Base-by-base conservation (phyloP, 306 rosid species). In the Vicia villosa region DNA sequence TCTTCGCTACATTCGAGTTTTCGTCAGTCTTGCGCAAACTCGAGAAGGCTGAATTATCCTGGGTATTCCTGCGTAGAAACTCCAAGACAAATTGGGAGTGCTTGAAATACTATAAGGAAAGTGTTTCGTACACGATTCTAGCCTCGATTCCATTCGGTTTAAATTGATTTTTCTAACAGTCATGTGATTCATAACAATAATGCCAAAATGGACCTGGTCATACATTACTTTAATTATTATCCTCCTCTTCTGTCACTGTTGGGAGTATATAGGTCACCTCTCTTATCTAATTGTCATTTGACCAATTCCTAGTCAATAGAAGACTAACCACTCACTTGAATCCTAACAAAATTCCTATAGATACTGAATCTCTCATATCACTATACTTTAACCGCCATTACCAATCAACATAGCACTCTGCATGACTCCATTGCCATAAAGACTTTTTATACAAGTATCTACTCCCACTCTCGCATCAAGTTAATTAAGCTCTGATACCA, bases 141-240 rank as follows among this genome's bases (percentile, higher is more conserved):
- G n/a, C n/a, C n/a, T n/a, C n/a, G n/a, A n/a, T n/a, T n/a, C n/a
- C n/a, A n/a, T n/a, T n/a, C n/a, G n/a, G n/a, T n/a, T n/a, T n/a
- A n/a, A n/a, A n/a, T n/a, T n/a, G n/a, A n/a, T n/a, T n/a, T n/a
- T n/a, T n/a, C n/a, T n/a, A n/a, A n/a, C n/a, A n/a, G n/a, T n/a
- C n/a, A 63, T 76, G 55, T 10, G 21, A 38, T 6, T 30, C 26
- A 45, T 24, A 45, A 15, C 57, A 46, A 26, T 7, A 26, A 5
- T 15, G 12, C 9, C 69, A 64, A 64, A 63, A 42, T 10, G 54
- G 46, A 46, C 16, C 58, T 32, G 34, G 16, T 66, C 64, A 24
- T 15, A 43, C 28, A 54, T 24, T 64, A n/a, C n/a, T 21, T 57
- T 21, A 0, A 38, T 22, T 4, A 43, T 41, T 4, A 78, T 59